Conservation (phyloP, 2,329 filamentous ascomycete species). For the Thielaviopsis punctulata region DNA sequence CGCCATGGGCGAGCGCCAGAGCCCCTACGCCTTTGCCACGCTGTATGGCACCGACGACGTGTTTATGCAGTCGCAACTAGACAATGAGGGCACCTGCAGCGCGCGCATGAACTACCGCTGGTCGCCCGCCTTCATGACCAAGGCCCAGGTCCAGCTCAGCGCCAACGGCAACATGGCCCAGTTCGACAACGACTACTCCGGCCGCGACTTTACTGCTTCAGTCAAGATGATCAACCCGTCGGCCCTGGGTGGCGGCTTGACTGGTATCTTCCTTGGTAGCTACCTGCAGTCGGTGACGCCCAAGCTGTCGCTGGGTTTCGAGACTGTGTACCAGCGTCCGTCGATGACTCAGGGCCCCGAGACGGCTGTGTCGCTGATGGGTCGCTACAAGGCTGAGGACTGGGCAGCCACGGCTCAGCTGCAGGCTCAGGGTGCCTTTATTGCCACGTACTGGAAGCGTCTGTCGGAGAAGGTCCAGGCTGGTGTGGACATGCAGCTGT, state of each 20-base stretch:
- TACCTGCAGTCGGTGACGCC: conserved; percentile 90
- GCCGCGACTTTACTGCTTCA: conserved; percentile 81
- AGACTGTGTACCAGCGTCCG: conserved; percentile 84
- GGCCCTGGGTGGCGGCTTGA: conserved; percentile 74
- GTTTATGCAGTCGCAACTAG: conserved; percentile 88
- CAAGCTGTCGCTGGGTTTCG: conserved; percentile 69
- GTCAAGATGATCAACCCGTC: conserved; percentile 95
- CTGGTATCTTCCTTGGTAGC: conserved; percentile 87
- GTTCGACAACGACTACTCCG: conserved; percentile 88
- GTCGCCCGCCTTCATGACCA: conserved; percentile 63
- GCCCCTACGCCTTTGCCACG: conserved; percentile 87
- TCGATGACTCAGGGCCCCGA: conserved; percentile 78
- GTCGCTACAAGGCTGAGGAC: conserved; percentile 75
- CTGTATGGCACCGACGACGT: conserved; percentile 90
- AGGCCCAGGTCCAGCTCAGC: conserved; percentile 76
- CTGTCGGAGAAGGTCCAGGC: conserved; percentile 92
- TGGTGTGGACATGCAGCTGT: conserved; percentile 84
- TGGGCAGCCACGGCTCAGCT: conserved; percentile 89
- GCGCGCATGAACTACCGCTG: conserved; percentile 90
- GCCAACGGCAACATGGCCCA: conserved; percentile 33
- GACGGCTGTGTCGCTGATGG: conserved; percentile 75
- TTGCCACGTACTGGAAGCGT: conserved; percentile 83
- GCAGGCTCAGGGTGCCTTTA: conserved; percentile 72
- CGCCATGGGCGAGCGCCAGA: conserved; percentile 80
- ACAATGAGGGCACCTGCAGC: conserved; percentile 77